phyloP scores from a whole-genome alignment of 768 basidiomycete species.

The Tulasnella sp. region DNA sequence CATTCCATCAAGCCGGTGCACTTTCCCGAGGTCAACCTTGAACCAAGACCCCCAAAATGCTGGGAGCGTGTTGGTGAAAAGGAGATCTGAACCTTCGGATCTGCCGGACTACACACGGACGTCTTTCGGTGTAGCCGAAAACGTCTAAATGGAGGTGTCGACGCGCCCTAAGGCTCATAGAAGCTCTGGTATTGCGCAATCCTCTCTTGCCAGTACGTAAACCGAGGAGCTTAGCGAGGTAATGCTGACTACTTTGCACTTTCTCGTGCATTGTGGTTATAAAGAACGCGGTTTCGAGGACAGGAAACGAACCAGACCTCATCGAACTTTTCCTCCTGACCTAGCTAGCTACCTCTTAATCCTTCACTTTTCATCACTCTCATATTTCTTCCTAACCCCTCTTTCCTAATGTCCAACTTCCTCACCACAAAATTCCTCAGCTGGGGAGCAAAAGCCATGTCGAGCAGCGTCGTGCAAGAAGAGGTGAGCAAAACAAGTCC shows the following conservation, averaged over 20 bases:
- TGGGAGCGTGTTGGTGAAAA: neutral
- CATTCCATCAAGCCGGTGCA: neutral
- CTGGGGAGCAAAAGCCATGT: neutral
- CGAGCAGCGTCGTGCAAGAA: neutral
- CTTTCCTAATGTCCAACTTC: neutral
- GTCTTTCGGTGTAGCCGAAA: neutral
- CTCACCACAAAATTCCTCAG: slow-evolving; percentile 5
- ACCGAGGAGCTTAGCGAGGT: neutral
- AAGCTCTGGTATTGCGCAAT: neutral
- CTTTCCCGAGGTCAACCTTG: neutral
- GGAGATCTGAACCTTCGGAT: neutral
- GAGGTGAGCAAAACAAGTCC: slow-evolving; percentile 1
- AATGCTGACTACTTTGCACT: neutral
- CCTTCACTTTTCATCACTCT: neutral
- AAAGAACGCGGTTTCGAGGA: neutral
- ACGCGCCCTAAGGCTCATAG: neutral
- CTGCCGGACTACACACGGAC: neutral
- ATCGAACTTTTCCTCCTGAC: neutral
- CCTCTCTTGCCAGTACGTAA: neutral
- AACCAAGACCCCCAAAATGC: neutral
- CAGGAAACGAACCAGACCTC: neutral
- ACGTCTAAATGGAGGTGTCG: neutral
- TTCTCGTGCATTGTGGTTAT: neutral
- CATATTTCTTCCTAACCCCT: neutral
- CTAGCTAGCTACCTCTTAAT: neutral